phyloP scores from a whole-genome alignment of 306 rosid genomes.

The Quercus berberidifolia region DNA sequence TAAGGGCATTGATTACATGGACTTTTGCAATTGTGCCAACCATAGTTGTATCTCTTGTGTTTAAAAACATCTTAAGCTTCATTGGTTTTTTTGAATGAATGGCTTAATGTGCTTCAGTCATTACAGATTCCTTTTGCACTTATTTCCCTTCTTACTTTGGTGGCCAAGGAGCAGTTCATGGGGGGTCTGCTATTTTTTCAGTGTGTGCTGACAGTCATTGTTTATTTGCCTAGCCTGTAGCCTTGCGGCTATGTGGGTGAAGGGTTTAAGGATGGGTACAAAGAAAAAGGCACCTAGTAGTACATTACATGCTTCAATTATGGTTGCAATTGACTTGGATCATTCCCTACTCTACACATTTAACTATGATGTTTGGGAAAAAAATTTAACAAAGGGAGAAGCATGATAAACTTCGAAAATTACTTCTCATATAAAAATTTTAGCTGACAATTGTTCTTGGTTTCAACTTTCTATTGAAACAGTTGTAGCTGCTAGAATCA shows the following conservation, averaged over 20 bases:
- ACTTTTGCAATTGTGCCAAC: constrained; percentile 88
- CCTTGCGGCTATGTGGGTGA: not conserved
- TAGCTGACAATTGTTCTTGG: not conserved
- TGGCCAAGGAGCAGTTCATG: constrained; percentile 76
- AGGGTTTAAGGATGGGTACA: not conserved
- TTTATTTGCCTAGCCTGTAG: not conserved
- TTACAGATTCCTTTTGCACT: constrained; percentile 86
- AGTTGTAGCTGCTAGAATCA: no score
- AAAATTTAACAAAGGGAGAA: not conserved
- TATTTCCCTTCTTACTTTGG: constrained; percentile 83
- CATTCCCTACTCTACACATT: not conserved
- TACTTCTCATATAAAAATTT: not conserved
- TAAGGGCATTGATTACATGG: constrained; percentile 78
- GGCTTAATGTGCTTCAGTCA: constrained; percentile 92
- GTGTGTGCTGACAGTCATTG: not conserved
- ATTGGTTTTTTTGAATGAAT: constrained; percentile 71
- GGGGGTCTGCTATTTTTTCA: constrained; percentile 48
- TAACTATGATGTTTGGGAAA: constrained; percentile 13
- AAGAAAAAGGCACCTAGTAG: not conserved
- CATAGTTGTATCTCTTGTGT: constrained; percentile 63
- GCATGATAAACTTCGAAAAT: not conserved
- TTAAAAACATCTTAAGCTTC: constrained; percentile 67
- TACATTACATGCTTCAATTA: not conserved
- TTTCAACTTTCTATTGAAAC: not conserved
- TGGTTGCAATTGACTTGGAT: no score